These are phyloP conservation scores for Backusella australiensis DNA, from an alignment of 192 early-diverging fungal species.

Conservation along the genomic window DNA sequence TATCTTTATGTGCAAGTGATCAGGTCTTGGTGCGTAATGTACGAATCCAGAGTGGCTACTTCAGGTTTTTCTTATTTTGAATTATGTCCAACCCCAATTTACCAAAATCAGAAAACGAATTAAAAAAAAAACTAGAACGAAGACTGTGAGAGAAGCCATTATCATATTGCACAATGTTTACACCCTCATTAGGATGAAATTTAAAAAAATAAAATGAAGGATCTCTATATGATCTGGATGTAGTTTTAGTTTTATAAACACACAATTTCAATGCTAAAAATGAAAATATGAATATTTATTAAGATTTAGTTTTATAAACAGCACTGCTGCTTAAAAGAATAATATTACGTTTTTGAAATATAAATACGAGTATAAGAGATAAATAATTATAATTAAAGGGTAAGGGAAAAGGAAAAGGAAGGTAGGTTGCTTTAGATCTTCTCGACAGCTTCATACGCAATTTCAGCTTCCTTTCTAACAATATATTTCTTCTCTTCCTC, in stretches of 20 bases:
- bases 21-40: too few relatives aligned
- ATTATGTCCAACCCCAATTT: too few relatives aligned
- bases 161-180: too few relatives aligned
- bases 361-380: not conserved
- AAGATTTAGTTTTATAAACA: not conserved
- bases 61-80: too few relatives aligned
- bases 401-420: not conserved
- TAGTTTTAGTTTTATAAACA: not conserved
- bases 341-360: constrained; percentile 1
- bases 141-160: too few relatives aligned
- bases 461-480: not conserved
- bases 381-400: not conserved
- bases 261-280: not conserved
- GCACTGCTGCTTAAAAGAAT: not conserved
- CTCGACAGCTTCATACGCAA: not conserved
- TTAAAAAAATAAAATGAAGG: too few relatives aligned
- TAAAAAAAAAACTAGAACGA: too few relatives aligned
- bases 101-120: too few relatives aligned
- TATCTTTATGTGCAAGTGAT: too few relatives aligned
- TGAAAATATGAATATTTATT: constrained; percentile 7
- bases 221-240: not conserved
- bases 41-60: too few relatives aligned
- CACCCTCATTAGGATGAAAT: too few relatives aligned
- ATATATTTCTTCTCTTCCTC: not conserved
- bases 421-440: not conserved